Percentiles rank a stretch among this genome's conserved stretches.
phyloP scores from a whole-genome alignment of 176 grass and related monocot genomes.

The Avena insularis region DNA sequence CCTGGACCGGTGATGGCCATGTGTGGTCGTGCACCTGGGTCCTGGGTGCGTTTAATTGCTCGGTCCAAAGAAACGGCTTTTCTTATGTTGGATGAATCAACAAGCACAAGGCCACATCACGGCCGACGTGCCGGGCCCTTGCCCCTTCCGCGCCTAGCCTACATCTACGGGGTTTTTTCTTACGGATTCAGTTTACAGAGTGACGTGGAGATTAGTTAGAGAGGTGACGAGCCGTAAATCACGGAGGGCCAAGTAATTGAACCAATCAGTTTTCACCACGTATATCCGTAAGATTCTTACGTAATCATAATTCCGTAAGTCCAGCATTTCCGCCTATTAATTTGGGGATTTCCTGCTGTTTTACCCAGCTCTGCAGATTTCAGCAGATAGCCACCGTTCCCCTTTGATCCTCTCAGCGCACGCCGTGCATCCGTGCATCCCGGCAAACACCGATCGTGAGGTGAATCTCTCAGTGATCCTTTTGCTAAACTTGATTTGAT shows the following conservation, averaged over 20 bases:
- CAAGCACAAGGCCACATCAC: not conserved
- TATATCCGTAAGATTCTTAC: no score
- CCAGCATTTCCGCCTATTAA: conserved; percentile 14
- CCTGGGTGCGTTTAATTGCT: not conserved
- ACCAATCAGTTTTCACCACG: no score
- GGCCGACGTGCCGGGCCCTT: conserved; percentile 16
- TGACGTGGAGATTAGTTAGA: no score
- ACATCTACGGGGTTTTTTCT: no score
- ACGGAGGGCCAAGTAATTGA: no score
- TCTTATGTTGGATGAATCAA: not conserved
- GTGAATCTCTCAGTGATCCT: not conserved
- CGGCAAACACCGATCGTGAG: not conserved
- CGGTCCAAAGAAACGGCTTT: conserved; percentile 40
- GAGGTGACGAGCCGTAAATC: no score
- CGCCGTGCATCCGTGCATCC: not conserved
- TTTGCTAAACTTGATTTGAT: not conserved
- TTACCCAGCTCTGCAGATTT: conserved; percentile 11
- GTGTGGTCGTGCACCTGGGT: conserved; percentile 1
- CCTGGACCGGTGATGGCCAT: not conserved
- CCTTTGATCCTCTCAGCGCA: not conserved
- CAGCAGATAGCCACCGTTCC: not conserved
- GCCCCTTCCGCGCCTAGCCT: not conserved
- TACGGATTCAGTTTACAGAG: no score
- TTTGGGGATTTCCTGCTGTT: not conserved
- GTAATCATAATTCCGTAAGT: no score